These are phyloP conservation scores for Pleurotus djamor DNA, from an alignment of 768 basidiomycete species.

Conservation along the genomic window DNA sequence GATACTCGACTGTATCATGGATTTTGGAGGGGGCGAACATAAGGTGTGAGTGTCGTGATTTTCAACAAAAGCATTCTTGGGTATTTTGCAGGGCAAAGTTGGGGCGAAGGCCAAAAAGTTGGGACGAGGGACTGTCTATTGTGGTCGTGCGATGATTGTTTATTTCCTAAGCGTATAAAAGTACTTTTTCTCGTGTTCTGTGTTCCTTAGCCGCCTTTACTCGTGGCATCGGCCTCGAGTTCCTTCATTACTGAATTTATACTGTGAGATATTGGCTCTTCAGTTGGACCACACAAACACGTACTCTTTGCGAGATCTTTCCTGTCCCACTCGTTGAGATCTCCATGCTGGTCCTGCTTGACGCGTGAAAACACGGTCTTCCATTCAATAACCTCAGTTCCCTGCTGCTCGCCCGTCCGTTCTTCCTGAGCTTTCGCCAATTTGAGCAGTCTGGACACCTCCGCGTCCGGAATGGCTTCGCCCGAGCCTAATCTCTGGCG, in stretches of 20 bases:
- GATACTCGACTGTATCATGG: background rate
- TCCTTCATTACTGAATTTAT: background rate
- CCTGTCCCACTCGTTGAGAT: slow-evolving; percentile 1
- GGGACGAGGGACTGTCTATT: background rate
- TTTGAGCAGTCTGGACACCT: slow-evolving; percentile 51
- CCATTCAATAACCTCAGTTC: background rate
- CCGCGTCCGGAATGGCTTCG: slow-evolving; percentile 41
- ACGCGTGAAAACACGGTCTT: background rate
- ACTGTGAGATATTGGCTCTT: too few relatives aligned
- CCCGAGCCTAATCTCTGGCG: slow-evolving; percentile 48
- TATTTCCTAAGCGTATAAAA: background rate
- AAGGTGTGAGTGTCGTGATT: background rate
- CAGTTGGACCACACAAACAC: background rate
- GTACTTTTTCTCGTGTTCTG: background rate
- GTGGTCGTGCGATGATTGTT: background rate
- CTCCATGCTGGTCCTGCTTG: background rate
- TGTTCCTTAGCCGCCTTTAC: background rate
- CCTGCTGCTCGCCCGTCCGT: background rate
- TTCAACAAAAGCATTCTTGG: background rate
- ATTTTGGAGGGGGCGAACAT: background rate
- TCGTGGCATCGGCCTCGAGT: background rate
- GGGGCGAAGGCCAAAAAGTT: background rate
- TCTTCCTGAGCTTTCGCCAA: slow-evolving; percentile 41
- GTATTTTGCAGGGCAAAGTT: background rate
- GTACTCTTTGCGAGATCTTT: slow-evolving; percentile 3